Evolutionary conservation across 169 alveolate genomes (phyloP).

Genomic region (Perkinsus chesapeaki): DNA sequence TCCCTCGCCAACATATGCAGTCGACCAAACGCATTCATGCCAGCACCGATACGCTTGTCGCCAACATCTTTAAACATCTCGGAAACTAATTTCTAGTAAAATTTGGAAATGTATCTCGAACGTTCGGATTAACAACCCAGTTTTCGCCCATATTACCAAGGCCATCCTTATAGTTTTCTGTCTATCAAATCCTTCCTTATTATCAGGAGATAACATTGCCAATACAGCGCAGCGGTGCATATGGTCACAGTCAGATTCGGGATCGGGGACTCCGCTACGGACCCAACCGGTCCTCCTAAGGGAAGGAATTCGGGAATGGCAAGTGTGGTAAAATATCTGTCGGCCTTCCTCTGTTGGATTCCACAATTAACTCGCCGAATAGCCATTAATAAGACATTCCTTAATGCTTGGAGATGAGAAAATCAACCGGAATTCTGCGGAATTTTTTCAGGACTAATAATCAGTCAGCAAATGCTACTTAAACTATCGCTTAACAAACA

Average conservation of each 20-base stretch:
- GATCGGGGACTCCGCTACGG: not conserved
- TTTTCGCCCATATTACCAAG: not conserved
- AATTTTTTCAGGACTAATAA: too few species aligned
- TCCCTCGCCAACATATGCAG: too few species aligned
- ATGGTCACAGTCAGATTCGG: not conserved
- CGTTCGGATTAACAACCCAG: not conserved
- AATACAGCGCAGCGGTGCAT: not conserved
- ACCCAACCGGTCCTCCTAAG: not conserved
- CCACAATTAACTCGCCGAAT: not conserved
- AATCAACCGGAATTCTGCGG: too few species aligned
- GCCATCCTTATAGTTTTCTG: not conserved
- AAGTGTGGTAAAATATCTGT: not conserved
- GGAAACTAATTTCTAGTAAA: not conserved
- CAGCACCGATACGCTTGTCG: too few species aligned
- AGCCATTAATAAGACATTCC: too few species aligned
- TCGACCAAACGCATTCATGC: too few species aligned
- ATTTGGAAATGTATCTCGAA: not conserved
- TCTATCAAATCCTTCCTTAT: not conserved
- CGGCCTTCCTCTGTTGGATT: too few species aligned
- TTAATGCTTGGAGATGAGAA: too few species aligned
- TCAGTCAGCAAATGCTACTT: too few species aligned
- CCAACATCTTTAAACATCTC: not conserved
- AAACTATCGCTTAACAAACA: too few species aligned
- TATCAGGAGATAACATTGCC: not conserved
- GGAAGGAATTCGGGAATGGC: not conserved